Percentiles rank a stretch among this genome's conserved stretches.
These are phyloP conservation scores for Kokia cookei DNA, from an alignment of 441 rosid species.

Conservation along the genomic window DNA sequence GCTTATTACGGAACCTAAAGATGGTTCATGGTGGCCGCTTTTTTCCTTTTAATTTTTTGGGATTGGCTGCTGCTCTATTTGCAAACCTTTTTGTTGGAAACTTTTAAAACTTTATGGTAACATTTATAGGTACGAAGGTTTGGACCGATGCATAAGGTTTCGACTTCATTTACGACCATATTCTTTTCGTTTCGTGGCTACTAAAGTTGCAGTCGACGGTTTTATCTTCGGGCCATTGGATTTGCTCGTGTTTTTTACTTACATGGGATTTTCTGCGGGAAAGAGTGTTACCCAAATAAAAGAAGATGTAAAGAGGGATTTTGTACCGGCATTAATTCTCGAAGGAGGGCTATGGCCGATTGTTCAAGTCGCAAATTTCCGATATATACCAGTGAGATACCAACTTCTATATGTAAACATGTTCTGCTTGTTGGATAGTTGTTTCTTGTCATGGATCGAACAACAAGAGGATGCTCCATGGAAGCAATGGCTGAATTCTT, in stretches of 20 bases:
- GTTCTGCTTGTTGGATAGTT: constrained; percentile 61
- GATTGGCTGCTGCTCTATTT: background rate
- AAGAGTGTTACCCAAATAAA: background rate
- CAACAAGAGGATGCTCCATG: constrained; percentile 61
- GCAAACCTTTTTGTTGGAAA: background rate
- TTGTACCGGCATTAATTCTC: background rate
- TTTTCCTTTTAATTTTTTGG: background rate
- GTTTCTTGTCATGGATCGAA: constrained; percentile 51
- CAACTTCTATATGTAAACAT: constrained; percentile 47
- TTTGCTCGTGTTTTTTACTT: constrained; percentile 45
- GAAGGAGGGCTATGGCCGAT: background rate
- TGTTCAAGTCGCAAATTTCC: constrained; percentile 33
- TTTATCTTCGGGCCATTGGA: constrained; percentile 53
- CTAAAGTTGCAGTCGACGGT: constrained; percentile 47
- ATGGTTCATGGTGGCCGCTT: background rate
- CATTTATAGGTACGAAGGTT: constrained; percentile 43
- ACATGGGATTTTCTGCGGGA: constrained; percentile 48
- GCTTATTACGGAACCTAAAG: background rate
- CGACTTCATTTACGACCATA: constrained; percentile 39
- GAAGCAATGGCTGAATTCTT: constrained; percentile 43
- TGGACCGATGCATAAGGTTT: constrained; percentile 38
- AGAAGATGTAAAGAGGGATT: background rate
- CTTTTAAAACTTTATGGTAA: background rate
- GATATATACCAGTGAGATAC: constrained; percentile 49
- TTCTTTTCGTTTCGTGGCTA: constrained; percentile 39